Conservation (phyloP, 495 filamentous ascomycete species). For the Trichoderma parareesei region DNA sequence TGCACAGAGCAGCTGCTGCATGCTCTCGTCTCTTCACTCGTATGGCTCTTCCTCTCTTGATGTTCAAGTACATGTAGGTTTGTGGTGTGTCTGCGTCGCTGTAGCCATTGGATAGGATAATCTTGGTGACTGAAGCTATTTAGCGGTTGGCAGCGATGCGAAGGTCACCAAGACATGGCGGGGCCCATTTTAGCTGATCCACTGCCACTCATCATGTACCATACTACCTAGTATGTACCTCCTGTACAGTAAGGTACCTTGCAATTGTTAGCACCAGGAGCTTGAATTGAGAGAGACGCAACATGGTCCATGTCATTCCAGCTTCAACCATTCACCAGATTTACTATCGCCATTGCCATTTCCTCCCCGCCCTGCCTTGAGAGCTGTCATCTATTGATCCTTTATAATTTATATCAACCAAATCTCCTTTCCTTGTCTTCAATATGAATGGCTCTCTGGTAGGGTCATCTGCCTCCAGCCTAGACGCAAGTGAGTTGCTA, state of each 20-base stretch:
- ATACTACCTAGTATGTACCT: too few species aligned
- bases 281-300: background rate
- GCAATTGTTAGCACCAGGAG: background rate
- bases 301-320: background rate
- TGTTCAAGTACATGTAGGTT: too few species aligned
- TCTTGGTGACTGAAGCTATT: too few species aligned
- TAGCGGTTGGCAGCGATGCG: too few species aligned
- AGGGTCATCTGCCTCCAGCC: background rate
- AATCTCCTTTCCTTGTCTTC: background rate
- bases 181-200: too few species aligned
- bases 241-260: too few species aligned
- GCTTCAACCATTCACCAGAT: background rate
- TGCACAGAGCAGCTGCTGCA: background rate
- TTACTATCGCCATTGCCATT: background rate
- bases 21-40: background rate
- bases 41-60: too few species aligned
- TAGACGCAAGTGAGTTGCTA: constrained; percentile 8
- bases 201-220: too few species aligned
- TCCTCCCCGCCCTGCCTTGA: background rate
- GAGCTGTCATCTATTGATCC: background rate
- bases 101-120: too few species aligned
- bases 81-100: too few species aligned
- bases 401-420: background rate
- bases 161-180: too few species aligned
- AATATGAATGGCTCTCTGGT: constrained; percentile 3